Conservation (phyloP, 2,329 filamentous ascomycete species). For the Xylaria sp. region DNA sequence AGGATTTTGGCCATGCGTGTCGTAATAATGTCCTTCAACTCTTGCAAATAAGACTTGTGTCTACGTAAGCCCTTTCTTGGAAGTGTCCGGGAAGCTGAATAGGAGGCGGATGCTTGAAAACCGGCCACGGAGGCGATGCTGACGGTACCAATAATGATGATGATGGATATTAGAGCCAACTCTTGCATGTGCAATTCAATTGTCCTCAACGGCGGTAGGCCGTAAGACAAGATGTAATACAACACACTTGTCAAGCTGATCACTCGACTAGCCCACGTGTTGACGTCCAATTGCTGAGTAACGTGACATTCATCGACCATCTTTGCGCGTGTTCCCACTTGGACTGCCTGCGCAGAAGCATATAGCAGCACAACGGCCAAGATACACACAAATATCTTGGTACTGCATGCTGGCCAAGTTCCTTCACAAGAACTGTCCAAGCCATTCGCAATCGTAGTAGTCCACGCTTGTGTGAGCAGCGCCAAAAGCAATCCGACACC, state of each 20-base stretch:
- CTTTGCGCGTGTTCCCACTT: slow-evolving; percentile 15
- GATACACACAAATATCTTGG: slow-evolving; percentile 9
- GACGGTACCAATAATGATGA: slow-evolving; percentile 18
- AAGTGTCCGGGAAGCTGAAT: not conserved
- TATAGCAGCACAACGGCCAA: slow-evolving; percentile 20
- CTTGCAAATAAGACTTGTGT: not conserved
- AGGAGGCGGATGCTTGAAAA: not conserved
- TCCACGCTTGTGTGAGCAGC: slow-evolving; percentile 9
- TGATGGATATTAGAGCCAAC: slow-evolving; percentile 17
- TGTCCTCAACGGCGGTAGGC: slow-evolving; percentile 11
- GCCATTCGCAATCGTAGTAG: slow-evolving; percentile 3
- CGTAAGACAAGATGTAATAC: slow-evolving; percentile 23
- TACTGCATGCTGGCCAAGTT: slow-evolving; percentile 11
- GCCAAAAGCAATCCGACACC: slow-evolving; percentile 7
- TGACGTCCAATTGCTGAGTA: slow-evolving; percentile 11
- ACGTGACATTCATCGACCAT: slow-evolving; percentile 20
- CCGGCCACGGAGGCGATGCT: not conserved
- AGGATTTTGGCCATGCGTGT: slow-evolving; percentile 14
- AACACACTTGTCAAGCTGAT: slow-evolving; percentile 24
- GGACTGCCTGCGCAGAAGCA: slow-evolving; percentile 19
- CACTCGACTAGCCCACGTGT: slow-evolving; percentile 19
- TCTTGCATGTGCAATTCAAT: slow-evolving; percentile 25
- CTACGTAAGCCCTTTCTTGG: not conserved
- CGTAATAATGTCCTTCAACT: not conserved
- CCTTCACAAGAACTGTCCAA: slow-evolving; percentile 3